These are phyloP conservation scores for Fusarium lyarnte DNA, from an alignment of 2,329 filamentous ascomycete species.

Conservation along the genomic window DNA sequence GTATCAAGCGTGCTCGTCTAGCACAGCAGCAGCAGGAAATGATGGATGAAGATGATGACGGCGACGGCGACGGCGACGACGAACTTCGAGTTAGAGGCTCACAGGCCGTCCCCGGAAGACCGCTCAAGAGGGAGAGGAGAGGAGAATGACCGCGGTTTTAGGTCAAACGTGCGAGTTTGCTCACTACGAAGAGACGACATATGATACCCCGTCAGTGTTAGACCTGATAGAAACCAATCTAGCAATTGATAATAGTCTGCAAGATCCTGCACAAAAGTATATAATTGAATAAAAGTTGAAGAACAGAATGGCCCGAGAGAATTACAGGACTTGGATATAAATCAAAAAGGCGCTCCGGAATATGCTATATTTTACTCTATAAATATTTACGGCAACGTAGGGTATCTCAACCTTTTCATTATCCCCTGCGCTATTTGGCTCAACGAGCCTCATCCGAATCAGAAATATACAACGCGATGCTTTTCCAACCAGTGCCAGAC, in stretches of 20 bases:
- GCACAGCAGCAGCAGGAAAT: conserved; percentile 56
- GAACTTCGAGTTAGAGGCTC: conserved; percentile 41
- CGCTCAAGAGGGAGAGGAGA: conserved; percentile 39
- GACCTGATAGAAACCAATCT: background rate
- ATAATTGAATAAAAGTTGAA: background rate
- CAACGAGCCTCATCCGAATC: background rate
- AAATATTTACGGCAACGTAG: background rate
- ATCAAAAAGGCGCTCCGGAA: background rate
- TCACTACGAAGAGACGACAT: conserved; percentile 20
- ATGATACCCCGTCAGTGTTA: conserved; percentile 35
- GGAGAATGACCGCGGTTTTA: background rate
- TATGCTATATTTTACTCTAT: background rate
- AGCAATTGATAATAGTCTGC: background rate
- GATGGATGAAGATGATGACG: conserved; percentile 43
- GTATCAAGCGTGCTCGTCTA: conserved; percentile 64
- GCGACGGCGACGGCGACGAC: conserved; percentile 35
- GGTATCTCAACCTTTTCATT: conserved; percentile 21
- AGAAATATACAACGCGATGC: conserved; percentile 5
- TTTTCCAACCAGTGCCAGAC: conserved; percentile 2
- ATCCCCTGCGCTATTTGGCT: background rate
- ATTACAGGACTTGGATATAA: background rate
- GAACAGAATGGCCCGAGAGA: background rate
- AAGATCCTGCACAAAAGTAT: background rate
- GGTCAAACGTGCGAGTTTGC: background rate
- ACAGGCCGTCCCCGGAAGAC: conserved; percentile 31